phyloP scores from a whole-genome alignment of 768 basidiomycete genomes.

The Xerocomellus chrysenteron region DNA sequence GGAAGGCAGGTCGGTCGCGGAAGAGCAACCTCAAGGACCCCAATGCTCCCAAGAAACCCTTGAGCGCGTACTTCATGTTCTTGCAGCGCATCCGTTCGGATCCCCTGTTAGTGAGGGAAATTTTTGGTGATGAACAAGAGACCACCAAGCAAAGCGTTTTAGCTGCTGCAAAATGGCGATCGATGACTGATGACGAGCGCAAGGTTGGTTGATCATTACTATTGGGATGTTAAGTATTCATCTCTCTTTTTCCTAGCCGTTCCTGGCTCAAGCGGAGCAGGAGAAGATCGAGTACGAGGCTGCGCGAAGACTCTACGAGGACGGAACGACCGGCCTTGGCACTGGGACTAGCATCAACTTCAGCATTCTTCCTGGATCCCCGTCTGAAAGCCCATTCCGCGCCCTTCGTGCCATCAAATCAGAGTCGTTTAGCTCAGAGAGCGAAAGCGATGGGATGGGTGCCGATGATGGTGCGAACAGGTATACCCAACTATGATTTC shows the following conservation, averaged over 20 bases:
- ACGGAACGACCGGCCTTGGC: slow-evolving; percentile 65
- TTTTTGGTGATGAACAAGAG: slow-evolving; percentile 89
- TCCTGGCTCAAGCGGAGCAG: slow-evolving; percentile 89
- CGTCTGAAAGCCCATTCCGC: slow-evolving; percentile 45
- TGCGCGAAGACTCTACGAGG: slow-evolving; percentile 83
- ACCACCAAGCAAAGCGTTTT: slow-evolving; percentile 94
- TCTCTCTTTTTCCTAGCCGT: slow-evolving; percentile 56
- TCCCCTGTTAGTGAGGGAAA: slow-evolving; percentile 66
- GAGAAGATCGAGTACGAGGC: slow-evolving; percentile 94
- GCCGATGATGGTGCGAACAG: slow-evolving; percentile 48
- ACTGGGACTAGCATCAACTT: slow-evolving; percentile 77
- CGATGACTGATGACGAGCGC: slow-evolving; percentile 90
- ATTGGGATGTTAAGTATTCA: slow-evolving; percentile 13
- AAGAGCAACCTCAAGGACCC: slow-evolving; percentile 96
- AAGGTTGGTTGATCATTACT: slow-evolving; percentile 56
- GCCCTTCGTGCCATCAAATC: slow-evolving; percentile 49
- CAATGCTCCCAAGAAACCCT: slow-evolving; percentile 94
- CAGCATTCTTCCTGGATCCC: slow-evolving; percentile 72
- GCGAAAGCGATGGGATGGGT: slow-evolving; percentile 63
- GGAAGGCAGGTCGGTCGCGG: slow-evolving; percentile 88
- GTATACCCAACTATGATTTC: slow-evolving; percentile 35
- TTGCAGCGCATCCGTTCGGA: slow-evolving; percentile 85
- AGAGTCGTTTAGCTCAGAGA: slow-evolving; percentile 64
- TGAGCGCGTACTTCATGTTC: slow-evolving; percentile 95
- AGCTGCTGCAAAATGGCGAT: slow-evolving; percentile 90